phyloP scores from a whole-genome alignment of 2,329 filamentous ascomycete genomes.

The Ceratocystiopsis minuta region DNA sequence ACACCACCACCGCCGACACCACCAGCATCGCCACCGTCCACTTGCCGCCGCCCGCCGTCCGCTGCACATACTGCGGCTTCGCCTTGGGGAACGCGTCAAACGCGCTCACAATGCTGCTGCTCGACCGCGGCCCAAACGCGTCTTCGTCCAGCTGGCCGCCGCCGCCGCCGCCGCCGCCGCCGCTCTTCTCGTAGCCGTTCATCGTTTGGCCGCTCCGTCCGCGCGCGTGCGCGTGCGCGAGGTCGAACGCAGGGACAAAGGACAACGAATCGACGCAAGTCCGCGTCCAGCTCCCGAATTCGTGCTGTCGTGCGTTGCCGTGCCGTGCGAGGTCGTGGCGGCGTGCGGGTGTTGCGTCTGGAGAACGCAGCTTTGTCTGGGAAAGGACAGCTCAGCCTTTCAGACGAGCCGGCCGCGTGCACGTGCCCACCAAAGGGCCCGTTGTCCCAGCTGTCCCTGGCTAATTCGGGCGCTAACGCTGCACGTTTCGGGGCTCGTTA shows the following conservation, averaged over 20 bases:
- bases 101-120: slow-evolving; percentile 51
- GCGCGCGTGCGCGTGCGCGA: too few species aligned
- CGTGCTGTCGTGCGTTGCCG: background rate
- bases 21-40: slow-evolving; percentile 75
- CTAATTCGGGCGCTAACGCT: too few species aligned
- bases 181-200: slow-evolving; percentile 58
- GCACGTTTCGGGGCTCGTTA: too few species aligned
- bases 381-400: slow-evolving; percentile 8
- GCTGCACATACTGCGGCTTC: slow-evolving; percentile 78
- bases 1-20: slow-evolving; percentile 56
- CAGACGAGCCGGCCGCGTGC: background rate
- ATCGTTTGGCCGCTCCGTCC: slow-evolving; percentile 24
- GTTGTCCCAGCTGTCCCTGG: too few species aligned
- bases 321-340: too few species aligned
- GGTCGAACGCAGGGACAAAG: too few species aligned
- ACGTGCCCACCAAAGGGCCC: background rate
- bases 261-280: too few species aligned
- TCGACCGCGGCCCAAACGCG: slow-evolving; percentile 51
- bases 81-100: slow-evolving; percentile 98
- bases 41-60: slow-evolving; percentile 73
- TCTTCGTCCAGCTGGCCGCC: slow-evolving; percentile 67
- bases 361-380: too few species aligned
- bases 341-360: background rate
- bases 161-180: too few species aligned
- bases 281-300: too few species aligned